Base-by-base conservation (phyloP, 768 basidiomycete species). In the Tulasnella sp. region DNA sequence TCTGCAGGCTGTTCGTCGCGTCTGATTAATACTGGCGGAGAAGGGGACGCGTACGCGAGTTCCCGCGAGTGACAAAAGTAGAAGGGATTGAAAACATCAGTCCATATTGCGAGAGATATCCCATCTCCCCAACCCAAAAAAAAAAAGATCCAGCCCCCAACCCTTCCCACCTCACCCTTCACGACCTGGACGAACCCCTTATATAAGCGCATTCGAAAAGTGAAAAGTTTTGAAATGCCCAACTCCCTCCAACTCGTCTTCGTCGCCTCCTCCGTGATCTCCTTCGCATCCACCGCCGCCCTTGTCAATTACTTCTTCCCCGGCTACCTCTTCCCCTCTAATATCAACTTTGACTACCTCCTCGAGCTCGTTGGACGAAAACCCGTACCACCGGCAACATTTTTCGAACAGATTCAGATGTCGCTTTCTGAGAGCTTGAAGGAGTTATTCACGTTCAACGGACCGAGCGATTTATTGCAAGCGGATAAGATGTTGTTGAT, bases 311-410 rank as follows among this genome's bases (percentile, higher is more conserved):
- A 72, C 65, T 46, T 82, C 61, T 66, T 72, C 63, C 49, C 67
- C 24, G 54, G 19, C 72, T 65, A 59, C 80, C 87, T 64, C 65
- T 66, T 5, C 74, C 73, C 8, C 76, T 77, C 9, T 83, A 82
- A 65, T 82, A 79, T 75, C 72, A 80, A 45, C n/a, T n/a, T n/a
- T n/a, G n/a, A n/a, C 81, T 59, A 73, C 78, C 25, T 69, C 77
- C 19, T 68, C 86, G 68, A 84, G 85, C 64, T 81, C 86, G 67
- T 68, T 83, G 49, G 84, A 83, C 58, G 73, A 83, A 49, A 73
- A 72, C 59, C 66, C 29, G 52, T 38, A 54, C 29, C 48, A 38
- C 49, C 29, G 38, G 24, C 44, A 30, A 42, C 42, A 25, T 59
- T 49, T 10, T 61, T 60, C 46, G 61, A 55, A 62, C 65, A 65